Conservation (phyloP, 257 asterid species). For the Salvia splendens region DNA sequence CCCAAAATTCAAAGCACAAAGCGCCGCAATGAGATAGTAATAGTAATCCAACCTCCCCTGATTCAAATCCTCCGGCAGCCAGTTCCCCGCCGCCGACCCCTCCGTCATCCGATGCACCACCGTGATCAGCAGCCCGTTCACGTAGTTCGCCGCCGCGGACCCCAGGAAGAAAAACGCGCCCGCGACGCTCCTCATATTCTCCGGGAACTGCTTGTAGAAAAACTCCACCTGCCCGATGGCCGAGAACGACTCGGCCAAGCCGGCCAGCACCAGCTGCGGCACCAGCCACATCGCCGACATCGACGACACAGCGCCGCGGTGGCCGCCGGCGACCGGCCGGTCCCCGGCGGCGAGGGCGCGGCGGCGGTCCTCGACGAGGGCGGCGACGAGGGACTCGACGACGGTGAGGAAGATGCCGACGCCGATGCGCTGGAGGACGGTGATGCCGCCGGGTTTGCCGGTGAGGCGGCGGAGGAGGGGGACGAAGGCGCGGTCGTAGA, state of each 20-base stretch:
- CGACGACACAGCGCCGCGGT: slow-evolving; percentile 57
- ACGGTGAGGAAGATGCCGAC: slow-evolving; percentile 54
- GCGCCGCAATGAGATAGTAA: slow-evolving; percentile 54
- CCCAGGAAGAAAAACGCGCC: slow-evolving; percentile 69
- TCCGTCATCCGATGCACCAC: slow-evolving; percentile 56
- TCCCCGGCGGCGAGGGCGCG: slow-evolving; percentile 22
- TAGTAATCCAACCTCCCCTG: slow-evolving; percentile 78
- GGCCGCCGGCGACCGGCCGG: too few species aligned
- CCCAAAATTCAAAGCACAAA: slow-evolving; percentile 50
- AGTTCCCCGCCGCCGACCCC: slow-evolving; percentile 61
- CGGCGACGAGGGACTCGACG: slow-evolving; percentile 52
- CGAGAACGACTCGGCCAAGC: slow-evolving; percentile 73
- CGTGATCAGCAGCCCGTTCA: slow-evolving; percentile 57
- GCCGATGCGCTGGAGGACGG: slow-evolving; percentile 81
- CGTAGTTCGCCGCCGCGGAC: slow-evolving; percentile 61
- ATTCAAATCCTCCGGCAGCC: slow-evolving; percentile 91
- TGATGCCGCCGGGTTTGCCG: slow-evolving; percentile 62
- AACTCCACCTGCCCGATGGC: slow-evolving; percentile 82
- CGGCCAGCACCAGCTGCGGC: slow-evolving; percentile 73
- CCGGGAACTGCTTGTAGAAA: slow-evolving; percentile 85
- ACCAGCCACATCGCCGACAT: slow-evolving; percentile 81
- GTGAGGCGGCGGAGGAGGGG: slow-evolving; percentile 63
- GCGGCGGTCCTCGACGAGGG: slow-evolving; percentile 54
- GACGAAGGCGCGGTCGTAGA: slow-evolving; percentile 74
- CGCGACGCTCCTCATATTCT: slow-evolving; percentile 90